Base-by-base conservation (phyloP, 257 asterid genomes). In the Mentha longifolia region DNA sequence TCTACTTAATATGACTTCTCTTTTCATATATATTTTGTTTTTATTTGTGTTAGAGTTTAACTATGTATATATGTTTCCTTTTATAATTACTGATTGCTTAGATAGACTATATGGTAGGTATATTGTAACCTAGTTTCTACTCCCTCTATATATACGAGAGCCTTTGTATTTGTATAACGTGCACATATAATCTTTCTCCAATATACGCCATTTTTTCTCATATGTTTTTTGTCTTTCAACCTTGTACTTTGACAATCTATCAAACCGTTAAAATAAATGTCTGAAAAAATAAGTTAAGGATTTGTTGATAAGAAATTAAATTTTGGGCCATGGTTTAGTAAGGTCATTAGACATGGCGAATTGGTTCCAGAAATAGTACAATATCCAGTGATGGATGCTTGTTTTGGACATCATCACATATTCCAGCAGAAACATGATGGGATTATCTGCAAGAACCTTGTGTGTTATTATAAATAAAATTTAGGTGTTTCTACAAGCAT, bases 391-490 rank as follows among this genome's bases (percentile, higher is more conserved):
- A 51, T 72, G 71, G 33, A 30, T 60, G 28, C 35, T 58, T 77
- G 65, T 57, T 71, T 64, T 47, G 30, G 70, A 58, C 47, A 55
- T 19, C 25, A 52, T 47, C 46, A 33, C 68, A 63, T 62, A 52
- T 65, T 25, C 9, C 10, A 71, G 57, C 33, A 13, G 49, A 39
- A 7, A 22, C 45, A 43, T 20, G 39, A 63, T 45, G 16, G 2
- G 37, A 41, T 60, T 37, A 66, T 51, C 66, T 62, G 30, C 61
- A 54, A 57, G 63, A n/a, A n/a, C 47, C 25, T 22, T 65, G 51
- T 35, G 37, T 51, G 49, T 31, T 57, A 15, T 16, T 5, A 25
- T 68, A 11, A 12, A 76, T 10, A 33, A 52, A 45, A 42, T 17
- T 59, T 11, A 62, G 43, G 19, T 17, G 61, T 4, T 70, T 64